Evolutionary conservation across 1,284 basidiomycete genomes (phyloP).

Genomic region (Stygiomarasmius scandens): DNA sequence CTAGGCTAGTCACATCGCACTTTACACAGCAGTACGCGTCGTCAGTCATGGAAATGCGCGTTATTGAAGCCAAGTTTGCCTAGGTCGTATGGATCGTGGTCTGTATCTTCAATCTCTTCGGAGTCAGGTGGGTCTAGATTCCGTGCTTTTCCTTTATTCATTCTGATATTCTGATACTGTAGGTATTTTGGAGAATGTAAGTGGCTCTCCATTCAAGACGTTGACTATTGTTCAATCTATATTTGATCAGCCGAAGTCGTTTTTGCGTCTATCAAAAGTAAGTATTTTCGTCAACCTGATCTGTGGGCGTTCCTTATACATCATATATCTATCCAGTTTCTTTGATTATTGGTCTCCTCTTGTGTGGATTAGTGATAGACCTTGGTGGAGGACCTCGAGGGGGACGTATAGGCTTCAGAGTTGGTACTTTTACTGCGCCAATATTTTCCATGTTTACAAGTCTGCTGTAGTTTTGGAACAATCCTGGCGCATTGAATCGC

Average conservation of each 20-base stretch:
- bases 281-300: constrained; percentile 19
- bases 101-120: constrained; percentile 75
- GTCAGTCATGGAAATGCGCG: too few species aligned
- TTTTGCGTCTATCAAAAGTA: constrained; percentile 68
- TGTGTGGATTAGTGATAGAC: constrained; percentile 70
- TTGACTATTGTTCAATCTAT: background rate
- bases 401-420: constrained; percentile 65
- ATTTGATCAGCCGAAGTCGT: constrained; percentile 53
- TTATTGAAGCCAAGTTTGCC: too few species aligned
- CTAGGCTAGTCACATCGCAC: constrained; percentile 52
- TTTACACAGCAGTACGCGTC: constrained; percentile 59
- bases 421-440: constrained; percentile 25
- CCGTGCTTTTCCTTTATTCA: background rate
- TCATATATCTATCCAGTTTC: constrained; percentile 35
- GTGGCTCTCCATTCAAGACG: constrained; percentile 13
- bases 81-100: constrained; percentile 53
- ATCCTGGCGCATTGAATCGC: constrained; percentile 62
- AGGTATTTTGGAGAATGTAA: constrained; percentile 70
- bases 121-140: constrained; percentile 58
- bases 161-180: background rate
- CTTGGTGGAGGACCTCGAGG: constrained; percentile 68
- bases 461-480: constrained; percentile 62
- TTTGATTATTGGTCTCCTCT: constrained; percentile 63
- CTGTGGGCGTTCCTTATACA: background rate
- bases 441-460: constrained; percentile 4